Conservation (phyloP, 1,284 basidiomycete genomes). For the Mycosarcoma maydis region DNA sequence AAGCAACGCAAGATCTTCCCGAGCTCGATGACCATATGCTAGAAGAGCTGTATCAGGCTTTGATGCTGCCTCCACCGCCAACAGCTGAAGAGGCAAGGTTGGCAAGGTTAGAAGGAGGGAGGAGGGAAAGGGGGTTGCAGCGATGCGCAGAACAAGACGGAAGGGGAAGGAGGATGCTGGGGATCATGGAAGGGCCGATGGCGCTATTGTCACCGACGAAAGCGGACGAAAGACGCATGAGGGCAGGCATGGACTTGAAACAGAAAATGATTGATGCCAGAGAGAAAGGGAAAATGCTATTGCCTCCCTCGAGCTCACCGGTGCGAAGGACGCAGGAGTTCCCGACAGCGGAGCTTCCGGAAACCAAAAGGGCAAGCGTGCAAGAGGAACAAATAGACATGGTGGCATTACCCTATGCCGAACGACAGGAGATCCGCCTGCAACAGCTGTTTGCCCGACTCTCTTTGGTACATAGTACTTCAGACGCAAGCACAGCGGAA, state of each 20-base stretch:
- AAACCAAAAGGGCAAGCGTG: neutral
- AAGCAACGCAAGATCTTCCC: conserved; percentile 50
- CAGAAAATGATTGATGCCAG: conserved; percentile 37
- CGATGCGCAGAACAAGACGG: neutral
- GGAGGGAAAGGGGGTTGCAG: conserved; percentile 18
- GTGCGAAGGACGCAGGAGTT: neutral
- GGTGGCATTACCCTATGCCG: conserved; percentile 25
- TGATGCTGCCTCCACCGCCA: conserved; percentile 44
- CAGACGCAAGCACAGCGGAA: neutral
- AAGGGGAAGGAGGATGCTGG: conserved; percentile 13
- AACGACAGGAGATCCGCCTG: conserved; percentile 35
- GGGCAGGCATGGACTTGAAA: conserved; percentile 13
- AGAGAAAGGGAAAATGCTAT: conserved; percentile 23
- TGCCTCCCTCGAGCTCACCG: conserved; percentile 17
- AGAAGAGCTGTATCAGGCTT: conserved; percentile 58
- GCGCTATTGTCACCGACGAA: conserved; percentile 2
- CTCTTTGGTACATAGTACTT: conserved; percentile 19
- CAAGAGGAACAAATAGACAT: conserved; percentile 7
- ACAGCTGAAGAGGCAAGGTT: conserved; percentile 37
- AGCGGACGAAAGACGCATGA: conserved; percentile 13
- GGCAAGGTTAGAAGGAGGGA: conserved; percentile 28
- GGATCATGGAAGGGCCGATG: neutral
- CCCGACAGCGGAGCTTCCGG: neutral
- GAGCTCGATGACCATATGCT: conserved; percentile 56
- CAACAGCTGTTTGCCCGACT: conserved; percentile 43